Evolutionary conservation across 192 early-diverging fungal genomes (phyloP).

Genomic region (Coemansia asiatica): DNA sequence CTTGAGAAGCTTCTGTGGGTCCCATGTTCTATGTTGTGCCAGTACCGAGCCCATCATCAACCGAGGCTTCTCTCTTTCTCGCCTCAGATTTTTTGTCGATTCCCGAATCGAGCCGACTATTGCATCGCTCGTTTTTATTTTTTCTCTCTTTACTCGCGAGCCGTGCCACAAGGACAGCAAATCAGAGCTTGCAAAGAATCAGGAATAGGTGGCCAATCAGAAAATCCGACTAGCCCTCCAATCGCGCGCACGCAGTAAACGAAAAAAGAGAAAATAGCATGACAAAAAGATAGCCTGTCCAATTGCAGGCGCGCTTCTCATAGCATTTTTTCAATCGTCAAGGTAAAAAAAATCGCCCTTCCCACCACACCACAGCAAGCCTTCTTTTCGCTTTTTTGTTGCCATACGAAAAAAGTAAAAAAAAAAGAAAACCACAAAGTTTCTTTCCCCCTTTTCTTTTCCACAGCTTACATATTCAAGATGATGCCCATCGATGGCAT

Average conservation of each 20-base stretch:
- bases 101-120: no score
- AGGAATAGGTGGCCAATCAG: not conserved
- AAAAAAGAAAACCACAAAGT: constrained; percentile 3
- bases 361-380: not conserved
- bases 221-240: not conserved
- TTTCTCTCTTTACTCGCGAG: no score
- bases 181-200: no score
- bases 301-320: not conserved
- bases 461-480: not conserved
- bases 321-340: not conserved
- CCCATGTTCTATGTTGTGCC: no score
- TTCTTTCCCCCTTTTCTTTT: not conserved
- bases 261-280: not conserved
- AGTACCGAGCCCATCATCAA: no score
- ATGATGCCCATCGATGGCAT: constrained; percentile 12
- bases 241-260: not conserved
- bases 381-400: constrained; percentile 2
- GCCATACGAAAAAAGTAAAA: constrained; percentile 7
- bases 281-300: not conserved
- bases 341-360: constrained; percentile 1
- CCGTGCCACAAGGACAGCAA: no score
- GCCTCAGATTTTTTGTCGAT: not conserved
- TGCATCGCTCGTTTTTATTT: no score
- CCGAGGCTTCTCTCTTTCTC: no score
- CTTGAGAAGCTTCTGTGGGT: no score